Conservation (phyloP, 805 yeast genomes). For the Wickerhamomyces mucosus region DNA sequence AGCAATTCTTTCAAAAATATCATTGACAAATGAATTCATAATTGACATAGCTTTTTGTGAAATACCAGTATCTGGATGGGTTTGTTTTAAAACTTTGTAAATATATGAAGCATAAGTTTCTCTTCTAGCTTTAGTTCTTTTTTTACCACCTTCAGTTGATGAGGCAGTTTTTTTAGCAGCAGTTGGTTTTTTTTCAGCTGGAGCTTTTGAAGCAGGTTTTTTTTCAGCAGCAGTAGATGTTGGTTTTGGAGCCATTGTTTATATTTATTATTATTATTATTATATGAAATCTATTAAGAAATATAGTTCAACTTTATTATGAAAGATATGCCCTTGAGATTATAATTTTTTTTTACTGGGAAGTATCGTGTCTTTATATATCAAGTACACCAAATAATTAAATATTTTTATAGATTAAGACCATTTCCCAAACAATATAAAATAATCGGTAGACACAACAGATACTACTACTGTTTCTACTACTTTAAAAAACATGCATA, state of each 20-base stretch:
- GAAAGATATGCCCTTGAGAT: no score
- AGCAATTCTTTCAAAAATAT: constrained; percentile 96
- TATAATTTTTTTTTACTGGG: no score
- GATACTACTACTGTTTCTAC: no score
- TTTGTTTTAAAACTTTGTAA: constrained; percentile 96
- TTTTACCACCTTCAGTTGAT: constrained; percentile 69
- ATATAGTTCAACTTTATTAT: background rate
- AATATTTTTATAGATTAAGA: no score
- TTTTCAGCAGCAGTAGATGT: no score
- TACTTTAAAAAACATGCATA: no score
- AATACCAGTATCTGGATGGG: constrained; percentile 99
- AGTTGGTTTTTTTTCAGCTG: constrained; percentile 93
- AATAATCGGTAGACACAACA: no score
- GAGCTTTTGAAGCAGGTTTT: constrained; percentile 87
- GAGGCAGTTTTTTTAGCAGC: constrained; percentile 86
- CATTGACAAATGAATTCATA: constrained; percentile 96
- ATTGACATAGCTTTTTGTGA: constrained; percentile 98
- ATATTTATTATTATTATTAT: background rate
- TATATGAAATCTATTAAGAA: background rate
- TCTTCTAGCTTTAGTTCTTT: constrained; percentile 93
- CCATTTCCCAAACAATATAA: no score
- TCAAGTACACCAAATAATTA: no score
- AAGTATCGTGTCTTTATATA: no score
- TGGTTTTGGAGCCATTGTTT: constrained; percentile 50
- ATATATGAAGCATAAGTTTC: constrained; percentile 96